Base-by-base conservation (phyloP, 306 rosid genomes). In the Quercus variabilis region DNA sequence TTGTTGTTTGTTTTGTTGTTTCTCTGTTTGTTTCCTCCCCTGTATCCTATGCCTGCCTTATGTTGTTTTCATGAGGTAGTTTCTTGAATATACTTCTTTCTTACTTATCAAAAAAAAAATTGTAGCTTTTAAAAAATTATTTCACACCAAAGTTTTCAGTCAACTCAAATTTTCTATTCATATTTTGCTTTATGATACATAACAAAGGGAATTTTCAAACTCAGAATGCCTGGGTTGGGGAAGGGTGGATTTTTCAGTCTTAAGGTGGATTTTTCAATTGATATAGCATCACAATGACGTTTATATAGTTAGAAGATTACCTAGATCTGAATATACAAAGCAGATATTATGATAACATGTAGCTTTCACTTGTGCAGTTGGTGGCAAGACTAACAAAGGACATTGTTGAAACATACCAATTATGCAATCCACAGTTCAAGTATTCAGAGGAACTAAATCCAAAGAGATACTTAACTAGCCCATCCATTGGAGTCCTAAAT, bases 371-470 rank as follows among this genome's bases (percentile, higher is more conserved):
- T 83, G 57, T 87, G 86, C 95, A 94, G 99, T 79, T 88, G 87
- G 92, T 94, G 85, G 85, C 92, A 73, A 90, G 97, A 79, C 86
- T 94, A 87, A 94, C 97, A 84, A 94, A 89, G 90, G 93, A 87
- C 83, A 87, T 94, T 75, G 90, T 94, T 81, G 97, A 91, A 83
- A 94, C 97, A 59, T 94, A 92, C 85, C 92, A 85, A 86, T 78
- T 83, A 84, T 94, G 99, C 91, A 92, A 94, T 87, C 92, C 97
- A 21, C 90, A 85, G 86, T 94, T 94, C 77, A 92, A 91, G 83
- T 94, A 94, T 89, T 94, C 97, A 17, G 97, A 91, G 80, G 97
- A 92, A 85, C 89, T 88, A 76, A 92, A 94, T 87, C 97, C 97
- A 25, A 94, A 92, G 86, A 87, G 99, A 87, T 94, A 83, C 85